Evolutionary conservation across 805 yeast species (phyloP), one percentile per base, ranked within the genome.

Genomic region (Saccharomycopsis microspora): DNA sequence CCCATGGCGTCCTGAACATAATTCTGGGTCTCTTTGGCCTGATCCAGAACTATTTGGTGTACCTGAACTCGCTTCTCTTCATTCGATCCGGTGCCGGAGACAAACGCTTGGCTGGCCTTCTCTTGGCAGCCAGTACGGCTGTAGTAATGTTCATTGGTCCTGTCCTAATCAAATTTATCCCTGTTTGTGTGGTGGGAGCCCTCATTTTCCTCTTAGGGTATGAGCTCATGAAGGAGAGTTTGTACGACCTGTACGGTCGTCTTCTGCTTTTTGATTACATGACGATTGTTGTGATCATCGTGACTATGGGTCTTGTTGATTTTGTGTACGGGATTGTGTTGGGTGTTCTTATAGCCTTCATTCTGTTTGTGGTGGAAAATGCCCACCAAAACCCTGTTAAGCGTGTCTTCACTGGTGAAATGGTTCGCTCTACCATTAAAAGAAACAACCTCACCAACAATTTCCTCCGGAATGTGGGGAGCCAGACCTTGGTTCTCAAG

Each of bases 181-280:
- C 98, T 0, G 86, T 93, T 10, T 85, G 95, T 66, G 97, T 93
- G 38, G 98, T 93, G 30, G 97, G 97, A 0, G 78, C 96, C 0
- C 74, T 93, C 50, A 93, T 93, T 54, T 93, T 84, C 63, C 66
- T 93, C 49, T 70, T 93, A 43, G 98, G 98, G 1, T 85, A 90
- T 60, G 98, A 93, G 61, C 68, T 93, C 46, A 62, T 93, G 55
- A 79, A 82, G 47, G 98, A 93, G 63, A 85, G 97, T 0, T 58
- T 93, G 5, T 76, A 75, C 56, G 97, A 93, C 61, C 87, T 97
- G 0, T 72, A 75, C 64, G 93, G 90, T 3, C 76, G 82, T 53
- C 72, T 90, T 43, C 72, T 80, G 36, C 69, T 63, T 29, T 82
- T 85, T 56, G 98, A 93, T 63, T 93, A 93, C 61, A 56, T 76